These are phyloP conservation scores for Castanospermum australe DNA, from an alignment of 306 rosid species.

Conservation along the genomic window DNA sequence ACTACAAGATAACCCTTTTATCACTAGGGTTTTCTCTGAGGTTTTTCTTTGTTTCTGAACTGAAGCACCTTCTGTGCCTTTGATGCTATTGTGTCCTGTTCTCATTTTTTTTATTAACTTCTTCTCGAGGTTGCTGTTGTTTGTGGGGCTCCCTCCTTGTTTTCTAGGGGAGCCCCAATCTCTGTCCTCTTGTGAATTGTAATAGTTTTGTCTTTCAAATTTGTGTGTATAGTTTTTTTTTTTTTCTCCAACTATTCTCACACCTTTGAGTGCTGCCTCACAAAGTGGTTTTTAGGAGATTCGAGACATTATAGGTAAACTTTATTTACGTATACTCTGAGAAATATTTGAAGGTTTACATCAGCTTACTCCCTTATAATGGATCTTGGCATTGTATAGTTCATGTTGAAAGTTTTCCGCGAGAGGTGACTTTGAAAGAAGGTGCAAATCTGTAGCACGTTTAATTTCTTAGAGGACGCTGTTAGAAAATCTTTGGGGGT, in stretches of 20 bases:
- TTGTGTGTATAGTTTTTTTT: too few relatives aligned
- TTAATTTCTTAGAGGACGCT: too few relatives aligned
- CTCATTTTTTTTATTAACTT: neutral
- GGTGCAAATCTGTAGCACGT: too few relatives aligned
- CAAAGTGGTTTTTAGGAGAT: too few relatives aligned
- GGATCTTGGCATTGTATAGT: neutral
- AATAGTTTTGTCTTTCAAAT: neutral
- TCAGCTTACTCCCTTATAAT: neutral
- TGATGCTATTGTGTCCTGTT: neutral
- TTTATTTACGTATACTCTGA: too few relatives aligned
- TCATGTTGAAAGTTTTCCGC: too few relatives aligned
- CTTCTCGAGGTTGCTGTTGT: neutral
- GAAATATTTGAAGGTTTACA: neutral
- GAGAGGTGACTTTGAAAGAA: too few relatives aligned
- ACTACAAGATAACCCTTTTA: neutral
- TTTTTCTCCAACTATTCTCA: too few relatives aligned
- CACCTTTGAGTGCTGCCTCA: too few relatives aligned
- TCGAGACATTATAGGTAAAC: too few relatives aligned
- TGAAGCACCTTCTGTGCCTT: neutral
- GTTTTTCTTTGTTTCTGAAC: neutral
- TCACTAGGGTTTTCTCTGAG: neutral
- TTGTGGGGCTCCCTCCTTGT: conserved; percentile 11
- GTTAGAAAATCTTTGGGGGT: too few relatives aligned
- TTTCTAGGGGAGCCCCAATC: neutral
- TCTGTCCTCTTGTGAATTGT: neutral